Evolutionary conservation across 495 filamentous ascomycete species (phyloP).

Genomic region (Penicillium angulare): DNA sequence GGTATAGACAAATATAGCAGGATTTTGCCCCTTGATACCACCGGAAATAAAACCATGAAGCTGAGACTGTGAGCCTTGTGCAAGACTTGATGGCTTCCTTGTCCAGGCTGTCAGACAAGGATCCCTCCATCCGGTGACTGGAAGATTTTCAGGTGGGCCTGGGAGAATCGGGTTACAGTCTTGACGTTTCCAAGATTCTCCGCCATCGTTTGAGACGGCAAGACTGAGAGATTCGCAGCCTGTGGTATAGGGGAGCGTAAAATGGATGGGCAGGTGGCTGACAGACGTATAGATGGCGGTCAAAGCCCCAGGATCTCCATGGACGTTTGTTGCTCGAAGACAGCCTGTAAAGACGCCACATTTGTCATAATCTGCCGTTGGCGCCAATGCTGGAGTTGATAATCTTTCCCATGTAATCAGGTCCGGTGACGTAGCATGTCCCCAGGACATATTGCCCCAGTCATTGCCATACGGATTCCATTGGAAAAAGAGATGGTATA

Average conservation of each 20-base stretch:
- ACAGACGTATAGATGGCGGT: constrained; percentile 54
- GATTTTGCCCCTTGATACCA: constrained; percentile 47
- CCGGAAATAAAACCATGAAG: constrained; percentile 54
- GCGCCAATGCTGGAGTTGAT: constrained; percentile 31
- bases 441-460: constrained; percentile 50
- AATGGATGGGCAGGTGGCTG: constrained; percentile 49
- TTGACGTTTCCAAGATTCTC: constrained; percentile 48
- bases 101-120: constrained; percentile 50
- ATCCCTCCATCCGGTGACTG: constrained; percentile 56
- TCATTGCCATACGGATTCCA: constrained; percentile 46
- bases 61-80: constrained; percentile 21
- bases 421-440: constrained; percentile 39
- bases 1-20: constrained; percentile 52
- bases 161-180: constrained; percentile 50
- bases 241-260: constrained; percentile 42
- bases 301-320: constrained; percentile 41
- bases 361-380: constrained; percentile 44
- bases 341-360: constrained; percentile 55
- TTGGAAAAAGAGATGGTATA: constrained; percentile 46
- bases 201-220: constrained; percentile 49
- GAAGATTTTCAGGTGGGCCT: constrained; percentile 40
- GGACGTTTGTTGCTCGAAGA: constrained; percentile 40
- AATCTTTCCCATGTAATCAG: constrained; percentile 43
- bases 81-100: constrained; percentile 31
- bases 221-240: constrained; percentile 52